Conservation (phyloP, 495 filamentous ascomycete species). For the Xylaria flabelliformis region DNA sequence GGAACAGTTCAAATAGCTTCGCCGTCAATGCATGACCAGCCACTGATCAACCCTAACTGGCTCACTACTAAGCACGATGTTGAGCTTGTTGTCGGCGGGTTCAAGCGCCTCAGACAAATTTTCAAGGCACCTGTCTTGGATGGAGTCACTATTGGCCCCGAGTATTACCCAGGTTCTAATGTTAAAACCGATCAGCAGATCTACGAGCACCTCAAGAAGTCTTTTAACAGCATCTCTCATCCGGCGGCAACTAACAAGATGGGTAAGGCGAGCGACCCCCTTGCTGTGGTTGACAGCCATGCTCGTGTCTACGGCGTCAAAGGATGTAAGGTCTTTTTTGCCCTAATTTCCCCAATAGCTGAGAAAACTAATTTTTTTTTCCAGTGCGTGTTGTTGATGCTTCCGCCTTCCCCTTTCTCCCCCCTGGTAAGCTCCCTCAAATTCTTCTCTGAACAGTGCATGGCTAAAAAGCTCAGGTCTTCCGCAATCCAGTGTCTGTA, state of each 20-base stretch:
- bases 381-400: constrained; percentile 5
- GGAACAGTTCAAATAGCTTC: constrained; percentile 61
- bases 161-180: constrained; percentile 53
- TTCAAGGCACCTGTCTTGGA: constrained; percentile 28
- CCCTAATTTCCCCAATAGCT: neutral
- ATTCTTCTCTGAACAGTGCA: neutral
- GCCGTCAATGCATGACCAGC: constrained; percentile 48
- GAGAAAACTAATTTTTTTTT: neutral
- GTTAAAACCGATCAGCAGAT: constrained; percentile 60
- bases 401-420: constrained; percentile 6
- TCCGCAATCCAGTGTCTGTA: neutral
- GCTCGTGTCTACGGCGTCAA: constrained; percentile 58
- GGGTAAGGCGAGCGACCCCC: constrained; percentile 52
- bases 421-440: constrained; percentile 5
- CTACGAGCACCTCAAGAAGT: constrained; percentile 46
- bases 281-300: constrained; percentile 55
- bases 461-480: neutral
- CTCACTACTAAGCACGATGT: constrained; percentile 58
- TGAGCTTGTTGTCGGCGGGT: constrained; percentile 59
- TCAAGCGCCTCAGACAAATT: constrained; percentile 56
- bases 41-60: constrained; percentile 62
- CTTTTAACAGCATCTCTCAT: constrained; percentile 55
- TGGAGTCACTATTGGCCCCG: constrained; percentile 49
- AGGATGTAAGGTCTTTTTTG: constrained; percentile 44
- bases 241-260: constrained; percentile 60